phyloP scores from a whole-genome alignment of 2,329 filamentous ascomycete genomes.

The Penicillium sp. region DNA sequence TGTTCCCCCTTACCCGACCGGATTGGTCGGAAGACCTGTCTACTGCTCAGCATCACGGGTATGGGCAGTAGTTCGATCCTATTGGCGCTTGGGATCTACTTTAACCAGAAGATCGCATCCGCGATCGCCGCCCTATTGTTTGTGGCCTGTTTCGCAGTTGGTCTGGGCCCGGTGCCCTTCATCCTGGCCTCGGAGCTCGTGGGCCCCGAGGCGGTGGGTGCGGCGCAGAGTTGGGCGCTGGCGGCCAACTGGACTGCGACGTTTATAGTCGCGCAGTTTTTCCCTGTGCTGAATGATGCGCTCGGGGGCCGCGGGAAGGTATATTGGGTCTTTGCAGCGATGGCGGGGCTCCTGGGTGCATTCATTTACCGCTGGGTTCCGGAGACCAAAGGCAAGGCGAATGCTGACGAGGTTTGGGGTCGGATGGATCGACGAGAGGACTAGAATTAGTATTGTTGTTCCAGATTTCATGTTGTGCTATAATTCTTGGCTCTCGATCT shows the following conservation, averaged over 20 bases:
- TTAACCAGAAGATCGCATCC: conserved; percentile 74
- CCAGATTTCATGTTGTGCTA: not conserved
- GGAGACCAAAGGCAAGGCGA: conserved; percentile 85
- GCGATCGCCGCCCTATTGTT: conserved; percentile 83
- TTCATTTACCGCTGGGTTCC: conserved; percentile 80
- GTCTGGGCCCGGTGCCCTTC: conserved; percentile 92
- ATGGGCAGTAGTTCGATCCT: conserved; percentile 80
- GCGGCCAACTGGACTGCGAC: conserved; percentile 89
- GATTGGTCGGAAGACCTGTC: conserved; percentile 83
- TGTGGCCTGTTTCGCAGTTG: conserved; percentile 87
- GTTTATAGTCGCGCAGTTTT: conserved; percentile 92
- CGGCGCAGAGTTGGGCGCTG: conserved; percentile 86
- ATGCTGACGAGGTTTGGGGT: conserved; percentile 91
- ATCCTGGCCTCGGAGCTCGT: conserved; percentile 92
- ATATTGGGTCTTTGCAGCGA: conserved; percentile 86
- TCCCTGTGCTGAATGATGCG: conserved; percentile 81
- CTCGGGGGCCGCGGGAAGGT: conserved; percentile 81
- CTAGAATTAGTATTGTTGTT: conserved; percentile 20
- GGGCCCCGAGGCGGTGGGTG: conserved; percentile 85
- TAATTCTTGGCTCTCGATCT: not conserved
- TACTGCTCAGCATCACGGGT: conserved; percentile 80
- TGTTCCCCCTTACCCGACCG: conserved; percentile 87
- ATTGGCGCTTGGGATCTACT: conserved; percentile 80
- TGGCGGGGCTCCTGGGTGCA: conserved; percentile 70
- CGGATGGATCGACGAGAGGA: conserved; percentile 52